phyloP scores from a whole-genome alignment of 2,329 filamentous ascomycete species.

The Metarhizium anisopliae region DNA sequence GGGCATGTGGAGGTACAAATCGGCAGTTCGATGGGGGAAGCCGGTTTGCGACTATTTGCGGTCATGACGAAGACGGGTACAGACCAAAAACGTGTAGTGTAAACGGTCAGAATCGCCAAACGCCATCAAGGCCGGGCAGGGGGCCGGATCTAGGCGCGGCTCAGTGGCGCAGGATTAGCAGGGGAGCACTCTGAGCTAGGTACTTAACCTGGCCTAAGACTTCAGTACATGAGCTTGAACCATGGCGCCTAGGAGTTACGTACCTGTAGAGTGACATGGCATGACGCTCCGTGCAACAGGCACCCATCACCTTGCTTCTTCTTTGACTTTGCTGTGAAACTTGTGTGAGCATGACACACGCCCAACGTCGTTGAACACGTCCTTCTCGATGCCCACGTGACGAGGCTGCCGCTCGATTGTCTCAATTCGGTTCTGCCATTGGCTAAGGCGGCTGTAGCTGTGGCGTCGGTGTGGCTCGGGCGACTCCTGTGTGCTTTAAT shows the following conservation, averaged over 20 bases:
- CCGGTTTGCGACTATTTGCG: slow-evolving; percentile 37
- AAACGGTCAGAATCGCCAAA: too few species aligned
- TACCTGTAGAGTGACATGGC: too few species aligned
- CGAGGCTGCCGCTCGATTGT: neutral
- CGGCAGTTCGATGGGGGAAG: slow-evolving; percentile 37
- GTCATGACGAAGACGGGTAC: slow-evolving; percentile 7
- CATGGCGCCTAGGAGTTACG: too few species aligned
- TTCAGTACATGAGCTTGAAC: too few species aligned
- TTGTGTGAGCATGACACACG: neutral
- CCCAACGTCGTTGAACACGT: too few species aligned
- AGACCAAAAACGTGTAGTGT: too few species aligned
- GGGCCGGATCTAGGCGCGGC: too few species aligned
- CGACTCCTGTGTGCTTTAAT: neutral
- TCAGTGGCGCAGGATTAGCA: neutral
- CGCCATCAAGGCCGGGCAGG: too few species aligned
- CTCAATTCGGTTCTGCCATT: slow-evolving; percentile 3
- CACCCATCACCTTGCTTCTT: neutral
- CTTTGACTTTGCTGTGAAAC: neutral
- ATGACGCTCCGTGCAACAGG: too few species aligned
- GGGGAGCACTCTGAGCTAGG: neutral
- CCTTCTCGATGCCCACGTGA: slow-evolving; percentile 4
- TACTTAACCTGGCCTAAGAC: too few species aligned
- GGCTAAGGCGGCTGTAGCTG: neutral
- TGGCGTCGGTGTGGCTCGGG: slow-evolving; percentile 4
- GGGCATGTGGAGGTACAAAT: slow-evolving; percentile 46